Conservation (phyloP, 2,329 filamentous ascomycete genomes). For the Ustilaginoidea virens region DNA sequence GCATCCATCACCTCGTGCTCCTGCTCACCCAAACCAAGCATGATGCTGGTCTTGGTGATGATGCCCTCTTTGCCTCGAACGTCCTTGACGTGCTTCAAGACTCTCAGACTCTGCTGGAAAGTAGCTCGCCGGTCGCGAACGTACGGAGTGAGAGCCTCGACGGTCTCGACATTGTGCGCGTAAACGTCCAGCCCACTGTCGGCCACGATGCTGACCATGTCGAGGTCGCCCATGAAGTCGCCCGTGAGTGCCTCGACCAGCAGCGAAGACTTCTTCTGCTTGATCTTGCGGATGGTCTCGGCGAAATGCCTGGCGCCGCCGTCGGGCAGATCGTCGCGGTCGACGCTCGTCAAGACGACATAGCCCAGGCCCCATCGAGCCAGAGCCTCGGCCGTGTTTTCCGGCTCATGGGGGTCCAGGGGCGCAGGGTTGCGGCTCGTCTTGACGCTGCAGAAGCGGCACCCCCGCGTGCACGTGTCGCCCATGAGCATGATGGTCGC, state of each 20-base stretch:
- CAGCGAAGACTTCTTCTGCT: constrained; percentile 62
- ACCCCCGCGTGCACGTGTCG: constrained; percentile 91
- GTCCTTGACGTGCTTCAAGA: constrained; percentile 70
- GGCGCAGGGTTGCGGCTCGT: constrained; percentile 61
- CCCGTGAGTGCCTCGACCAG: constrained; percentile 76
- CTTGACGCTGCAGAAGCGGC: constrained; percentile 95
- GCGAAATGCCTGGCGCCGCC: constrained; percentile 83
- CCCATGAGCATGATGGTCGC: constrained; percentile 99
- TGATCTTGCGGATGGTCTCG: constrained; percentile 88
- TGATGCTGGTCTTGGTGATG: constrained; percentile 97
- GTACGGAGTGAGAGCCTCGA: constrained; percentile 75
- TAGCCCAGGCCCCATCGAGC: constrained; percentile 90
- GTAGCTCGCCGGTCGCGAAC: constrained; percentile 82
- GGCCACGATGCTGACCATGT: constrained; percentile 76
- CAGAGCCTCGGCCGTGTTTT: constrained; percentile 89
- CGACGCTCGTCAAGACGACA: constrained; percentile 84
- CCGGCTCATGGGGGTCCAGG: constrained; percentile 88
- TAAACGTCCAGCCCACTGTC: constrained; percentile 86
- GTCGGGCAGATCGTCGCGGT: constrained; percentile 82
- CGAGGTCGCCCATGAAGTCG: constrained; percentile 71
- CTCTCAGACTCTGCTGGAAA: constrained; percentile 70
- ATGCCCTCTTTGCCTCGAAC: constrained; percentile 50
- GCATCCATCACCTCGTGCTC: constrained; percentile 74
- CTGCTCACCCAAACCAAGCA: constrained; percentile 88
- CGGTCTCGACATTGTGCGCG: constrained; percentile 93